Evolutionary conservation across 2,329 filamentous ascomycete genomes (phyloP).

Genomic region (Fusarium mundagurra): DNA sequence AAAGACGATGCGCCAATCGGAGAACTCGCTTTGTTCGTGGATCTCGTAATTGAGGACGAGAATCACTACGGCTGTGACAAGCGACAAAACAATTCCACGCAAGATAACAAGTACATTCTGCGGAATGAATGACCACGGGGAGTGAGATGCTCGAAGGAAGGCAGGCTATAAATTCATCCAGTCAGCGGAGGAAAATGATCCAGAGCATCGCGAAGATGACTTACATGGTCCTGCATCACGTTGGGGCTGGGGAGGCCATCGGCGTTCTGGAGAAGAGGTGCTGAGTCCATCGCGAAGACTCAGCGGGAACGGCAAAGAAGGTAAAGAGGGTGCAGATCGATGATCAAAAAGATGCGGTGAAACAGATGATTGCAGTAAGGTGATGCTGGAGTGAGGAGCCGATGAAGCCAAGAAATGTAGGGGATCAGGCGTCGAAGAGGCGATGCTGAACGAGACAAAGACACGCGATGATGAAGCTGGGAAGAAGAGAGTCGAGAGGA

Average conservation of each 20-base stretch:
- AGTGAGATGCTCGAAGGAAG: conserved; percentile 62
- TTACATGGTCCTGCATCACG: conserved; percentile 51
- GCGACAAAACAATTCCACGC: conserved; percentile 54
- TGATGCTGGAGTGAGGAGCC: conserved; percentile 11
- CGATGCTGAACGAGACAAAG: conserved; percentile 7
- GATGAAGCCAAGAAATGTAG: conserved; percentile 19
- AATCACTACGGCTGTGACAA: conserved; percentile 54
- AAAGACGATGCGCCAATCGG: conserved; percentile 56
- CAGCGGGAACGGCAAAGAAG: not conserved
- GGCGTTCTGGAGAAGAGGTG: conserved; percentile 47
- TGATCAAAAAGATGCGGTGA: not conserved
- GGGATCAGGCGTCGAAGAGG: conserved; percentile 3
- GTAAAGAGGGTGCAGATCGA: not conserved
- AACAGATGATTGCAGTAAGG: not conserved
- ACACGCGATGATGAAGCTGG: conserved; percentile 12
- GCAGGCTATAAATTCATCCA: conserved; percentile 52
- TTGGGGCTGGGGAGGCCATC: conserved; percentile 47
- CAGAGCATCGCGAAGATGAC: not conserved
- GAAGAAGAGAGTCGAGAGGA: not conserved
- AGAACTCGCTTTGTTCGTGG: conserved; percentile 51
- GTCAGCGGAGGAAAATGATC: conserved; percentile 15
- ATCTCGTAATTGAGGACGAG: conserved; percentile 59
- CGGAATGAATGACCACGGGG: conserved; percentile 59
- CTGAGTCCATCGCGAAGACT: conserved; percentile 45
- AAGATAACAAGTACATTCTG: conserved; percentile 58